Evolutionary conservation across 148 eudicot genomes (phyloP), one percentile per base, ranked within the genome.

Genomic region (Rhododendron kiyosumense): DNA sequence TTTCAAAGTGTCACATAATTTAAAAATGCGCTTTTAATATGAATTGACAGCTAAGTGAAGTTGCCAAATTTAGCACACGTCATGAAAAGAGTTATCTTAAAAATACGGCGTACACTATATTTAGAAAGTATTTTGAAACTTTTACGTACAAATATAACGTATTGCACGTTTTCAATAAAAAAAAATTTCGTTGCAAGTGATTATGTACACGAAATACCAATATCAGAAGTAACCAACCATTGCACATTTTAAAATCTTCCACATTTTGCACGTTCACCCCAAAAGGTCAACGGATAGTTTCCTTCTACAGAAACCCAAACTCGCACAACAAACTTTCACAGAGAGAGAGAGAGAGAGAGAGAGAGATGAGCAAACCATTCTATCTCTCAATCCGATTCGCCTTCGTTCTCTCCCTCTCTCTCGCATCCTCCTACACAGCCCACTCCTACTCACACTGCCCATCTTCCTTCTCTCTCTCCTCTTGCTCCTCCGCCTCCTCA

Each of bases 371-470:
- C 76, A 75, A 13, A 17, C 45, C 88, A 28, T 41, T 41, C 45
- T 84, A 80, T 85, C 88, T 87, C 79, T 82, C 91, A 30, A 13
- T 90, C 84, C 90, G 83, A 82, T 49, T 95, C 83, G 94, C 96
- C 81, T 79, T 94, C 75, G 78, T 92, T 46, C 46, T 95, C 85
- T 93, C 96, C 84, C 61, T 92, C 86, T 83, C 92, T 28, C n/a
- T 93, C 81, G 85, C 92, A 67, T 89, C 87, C 18, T 43, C 90
- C 18, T 71, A 52, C 59, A 76, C 88, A 49, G 17, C 88, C 57
- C 71, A 88, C 13, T 87, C 85, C 18, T 51, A 46, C 43, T 85
- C 82, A 9, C 84, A 88, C 43, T 84, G 82, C 3, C 59, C 41
- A 0, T 80, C 51, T 63, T 28, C 71, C 30, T 76, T 34, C 86